Conservation (phyloP, 192 early-diverging fungal species). For the Coemansia erecta region DNA sequence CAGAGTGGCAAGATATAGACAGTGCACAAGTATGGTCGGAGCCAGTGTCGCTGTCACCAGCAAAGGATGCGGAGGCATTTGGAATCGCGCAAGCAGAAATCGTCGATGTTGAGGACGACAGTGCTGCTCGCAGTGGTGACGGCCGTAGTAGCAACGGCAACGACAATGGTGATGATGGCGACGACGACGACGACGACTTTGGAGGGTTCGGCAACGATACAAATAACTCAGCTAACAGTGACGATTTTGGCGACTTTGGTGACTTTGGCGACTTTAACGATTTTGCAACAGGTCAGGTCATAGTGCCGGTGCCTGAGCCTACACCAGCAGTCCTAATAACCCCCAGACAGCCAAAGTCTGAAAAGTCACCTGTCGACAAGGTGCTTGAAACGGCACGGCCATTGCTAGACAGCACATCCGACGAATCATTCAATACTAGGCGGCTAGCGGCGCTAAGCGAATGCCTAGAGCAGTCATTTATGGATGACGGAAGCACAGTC, state of each 20-base stretch:
- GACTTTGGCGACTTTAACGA: constrained; percentile 22
- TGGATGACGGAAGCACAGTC: not conserved
- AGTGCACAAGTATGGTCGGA: not conserved
- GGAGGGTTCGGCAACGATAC: too few relatives aligned
- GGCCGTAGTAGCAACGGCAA: not conserved
- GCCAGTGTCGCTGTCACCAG: not conserved
- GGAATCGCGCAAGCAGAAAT: not conserved
- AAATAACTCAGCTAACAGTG: too few relatives aligned
- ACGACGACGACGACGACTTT: too few relatives aligned
- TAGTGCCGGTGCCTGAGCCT: not conserved
- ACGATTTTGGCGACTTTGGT: not conserved
- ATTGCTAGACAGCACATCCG: constrained; percentile 4
- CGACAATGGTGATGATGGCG: not conserved
- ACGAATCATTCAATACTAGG: not conserved
- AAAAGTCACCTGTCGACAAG: constrained; percentile 4
- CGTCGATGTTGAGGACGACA: constrained; percentile 1
- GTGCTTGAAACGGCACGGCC: constrained; percentile 5
- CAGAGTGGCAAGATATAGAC: constrained; percentile 8
- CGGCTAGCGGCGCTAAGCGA: constrained; percentile 4
- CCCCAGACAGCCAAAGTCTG: not conserved
- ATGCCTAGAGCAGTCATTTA: constrained; percentile 18
- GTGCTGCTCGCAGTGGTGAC: too few relatives aligned
- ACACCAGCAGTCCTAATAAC: not conserved
- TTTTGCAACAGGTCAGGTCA: constrained; percentile 22
- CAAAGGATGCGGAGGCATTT: not conserved